A percentile compares a stretch with the other conserved stretches of the same genome.
Conservation (phyloP, 495 filamentous ascomycete genomes). For the Melanomma pulvis-pyrius region DNA sequence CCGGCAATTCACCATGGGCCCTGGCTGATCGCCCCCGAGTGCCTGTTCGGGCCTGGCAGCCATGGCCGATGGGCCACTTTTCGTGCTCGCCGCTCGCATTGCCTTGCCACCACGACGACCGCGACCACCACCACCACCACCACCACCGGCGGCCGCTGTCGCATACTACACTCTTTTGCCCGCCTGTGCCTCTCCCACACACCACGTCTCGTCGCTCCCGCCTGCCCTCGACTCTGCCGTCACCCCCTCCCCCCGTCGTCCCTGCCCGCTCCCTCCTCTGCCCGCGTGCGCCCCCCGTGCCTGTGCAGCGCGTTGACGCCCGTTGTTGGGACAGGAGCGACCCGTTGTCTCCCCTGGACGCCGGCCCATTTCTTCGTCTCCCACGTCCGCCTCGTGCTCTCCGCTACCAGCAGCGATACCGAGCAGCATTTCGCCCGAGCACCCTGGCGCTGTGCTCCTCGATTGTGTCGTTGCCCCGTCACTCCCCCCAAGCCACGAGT, state of each 20-base stretch:
- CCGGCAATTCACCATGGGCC: conserved; percentile 5
- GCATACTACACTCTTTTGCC: background rate
- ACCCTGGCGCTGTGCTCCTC: background rate
- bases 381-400: background rate
- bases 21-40: conserved; percentile 16
- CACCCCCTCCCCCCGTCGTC: background rate
- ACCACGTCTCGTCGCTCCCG: background rate
- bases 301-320: conserved; percentile 25
- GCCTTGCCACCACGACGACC: too few species aligned
- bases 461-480: conserved; percentile 30
- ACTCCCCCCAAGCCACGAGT: conserved; percentile 11
- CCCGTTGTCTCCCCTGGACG: conserved; percentile 2
- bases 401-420: conserved; percentile 29
- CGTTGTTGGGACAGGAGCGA: conserved; percentile 14
- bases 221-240: background rate
- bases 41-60: conserved; percentile 9
- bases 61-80: conserved; percentile 10
- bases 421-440: conserved; percentile 23
- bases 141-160: conserved; percentile 1
- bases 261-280: background rate
- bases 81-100: conserved; percentile 1
- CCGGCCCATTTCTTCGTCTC: conserved; percentile 11
- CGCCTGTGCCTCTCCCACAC: background rate
- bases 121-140: too few species aligned
- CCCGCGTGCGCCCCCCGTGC: conserved; percentile 3